phyloP scores from a whole-genome alignment of 2,329 filamentous ascomycete species.

The Penicillium sp. region DNA sequence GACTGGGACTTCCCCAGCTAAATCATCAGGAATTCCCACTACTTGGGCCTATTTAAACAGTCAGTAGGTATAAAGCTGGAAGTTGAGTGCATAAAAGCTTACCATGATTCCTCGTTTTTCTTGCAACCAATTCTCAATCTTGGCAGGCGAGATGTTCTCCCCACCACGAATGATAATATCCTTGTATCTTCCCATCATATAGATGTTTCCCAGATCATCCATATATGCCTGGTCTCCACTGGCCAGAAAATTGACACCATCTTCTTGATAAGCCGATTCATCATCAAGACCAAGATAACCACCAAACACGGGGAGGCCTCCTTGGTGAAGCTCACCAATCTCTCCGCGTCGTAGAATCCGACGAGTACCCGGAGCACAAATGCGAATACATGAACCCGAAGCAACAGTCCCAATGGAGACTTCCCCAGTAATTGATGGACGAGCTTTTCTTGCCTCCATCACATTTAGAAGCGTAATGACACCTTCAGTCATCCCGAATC shows the following conservation, averaged over 20 bases:
- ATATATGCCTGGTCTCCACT: not conserved
- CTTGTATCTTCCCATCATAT: not conserved
- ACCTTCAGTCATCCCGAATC: constrained; percentile 1
- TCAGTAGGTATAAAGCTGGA: not conserved
- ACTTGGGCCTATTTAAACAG: not conserved
- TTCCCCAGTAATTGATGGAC: not conserved
- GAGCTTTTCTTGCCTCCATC: not conserved
- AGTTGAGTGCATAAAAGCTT: not conserved
- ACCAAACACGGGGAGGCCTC: not conserved
- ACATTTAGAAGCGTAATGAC: not conserved
- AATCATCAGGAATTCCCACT: not conserved
- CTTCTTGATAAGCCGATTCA: not conserved
- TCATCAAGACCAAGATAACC: not conserved
- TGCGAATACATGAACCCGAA: not conserved
- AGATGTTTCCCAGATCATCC: not conserved
- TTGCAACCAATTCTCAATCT: not conserved
- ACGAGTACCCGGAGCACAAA: not conserved
- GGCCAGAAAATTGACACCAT: not conserved
- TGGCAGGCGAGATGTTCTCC: not conserved
- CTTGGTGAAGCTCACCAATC: not conserved
- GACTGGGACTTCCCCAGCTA: not conserved
- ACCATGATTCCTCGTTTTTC: not conserved
- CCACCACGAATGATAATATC: not conserved
- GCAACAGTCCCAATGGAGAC: not conserved
- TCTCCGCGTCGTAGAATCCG: not conserved